A percentile compares a stretch with the other conserved stretches of the same genome.
phyloP scores from a whole-genome alignment of 768 basidiomycete genomes.

The Kwoniella botswanensis region DNA sequence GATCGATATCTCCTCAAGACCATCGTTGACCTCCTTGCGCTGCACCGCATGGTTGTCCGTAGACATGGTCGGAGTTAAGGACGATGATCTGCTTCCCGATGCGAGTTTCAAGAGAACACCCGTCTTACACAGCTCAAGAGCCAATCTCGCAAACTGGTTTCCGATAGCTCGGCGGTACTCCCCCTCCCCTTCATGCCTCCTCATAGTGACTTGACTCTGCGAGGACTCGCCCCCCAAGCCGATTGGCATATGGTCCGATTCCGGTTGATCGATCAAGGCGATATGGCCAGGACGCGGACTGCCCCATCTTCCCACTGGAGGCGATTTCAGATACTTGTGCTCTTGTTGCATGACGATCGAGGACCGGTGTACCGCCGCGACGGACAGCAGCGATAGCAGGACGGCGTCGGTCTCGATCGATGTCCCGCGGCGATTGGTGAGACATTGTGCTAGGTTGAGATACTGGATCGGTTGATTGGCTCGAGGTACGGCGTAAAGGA shows the following conservation, averaged over 20 bases:
- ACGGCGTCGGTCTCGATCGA: too few relatives aligned
- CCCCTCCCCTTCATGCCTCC: neutral
- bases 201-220: neutral
- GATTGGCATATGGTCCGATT: neutral
- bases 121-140: conserved; percentile 16
- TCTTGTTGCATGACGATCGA: conserved; percentile 18
- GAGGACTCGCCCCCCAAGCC: too few relatives aligned
- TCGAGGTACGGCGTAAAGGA: conserved; percentile 18
- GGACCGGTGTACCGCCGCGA: neutral
- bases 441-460: conserved; percentile 24
- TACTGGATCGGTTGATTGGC: conserved; percentile 24
- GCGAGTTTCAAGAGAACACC: conserved; percentile 6
- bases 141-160: conserved; percentile 1
- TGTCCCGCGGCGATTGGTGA: conserved; percentile 11
- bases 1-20: conserved; percentile 4
- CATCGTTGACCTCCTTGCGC: neutral
- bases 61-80: neutral
- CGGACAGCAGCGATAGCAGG: too few relatives aligned
- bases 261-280: neutral
- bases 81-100: neutral
- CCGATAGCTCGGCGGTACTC: conserved; percentile 11
- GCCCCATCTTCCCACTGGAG: conserved; percentile 14
- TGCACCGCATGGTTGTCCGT: neutral
- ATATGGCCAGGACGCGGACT: neutral
- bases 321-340: conserved; percentile 11